Conservation (phyloP, 768 basidiomycete genomes). For the Nevesoporus exiguus region DNA sequence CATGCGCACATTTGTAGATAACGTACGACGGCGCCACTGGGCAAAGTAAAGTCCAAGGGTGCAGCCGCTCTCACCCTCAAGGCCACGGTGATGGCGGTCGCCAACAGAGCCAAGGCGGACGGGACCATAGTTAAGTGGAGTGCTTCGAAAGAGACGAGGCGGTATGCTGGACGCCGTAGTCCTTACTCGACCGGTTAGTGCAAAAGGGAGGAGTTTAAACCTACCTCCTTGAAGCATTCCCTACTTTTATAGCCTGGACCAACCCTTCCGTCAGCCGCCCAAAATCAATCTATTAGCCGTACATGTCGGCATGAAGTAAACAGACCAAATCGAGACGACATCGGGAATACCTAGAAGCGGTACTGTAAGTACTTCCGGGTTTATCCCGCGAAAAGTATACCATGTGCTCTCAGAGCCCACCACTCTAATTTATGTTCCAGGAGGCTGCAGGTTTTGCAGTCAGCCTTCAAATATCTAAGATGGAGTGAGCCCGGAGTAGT, state of each 20-base stretch:
- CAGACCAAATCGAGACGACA: too few relatives aligned
- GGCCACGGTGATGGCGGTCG: constrained; percentile 2
- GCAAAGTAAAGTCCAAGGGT: constrained; percentile 3
- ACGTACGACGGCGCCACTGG: constrained; percentile 26
- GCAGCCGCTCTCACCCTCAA: background rate
- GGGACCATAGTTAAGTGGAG: background rate
- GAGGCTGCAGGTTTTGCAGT: too few relatives aligned
- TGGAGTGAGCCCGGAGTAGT: too few relatives aligned
- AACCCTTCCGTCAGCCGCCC: too few relatives aligned
- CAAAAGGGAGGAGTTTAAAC: background rate
- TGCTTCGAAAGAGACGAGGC: background rate
- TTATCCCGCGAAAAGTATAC: too few relatives aligned
- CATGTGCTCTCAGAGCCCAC: too few relatives aligned
- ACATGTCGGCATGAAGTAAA: too few relatives aligned
- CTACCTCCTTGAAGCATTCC: background rate
- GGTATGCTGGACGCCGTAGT: background rate
- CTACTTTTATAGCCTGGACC: background rate
- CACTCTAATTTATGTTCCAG: too few relatives aligned
- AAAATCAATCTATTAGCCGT: too few relatives aligned
- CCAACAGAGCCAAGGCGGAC: constrained; percentile 2
- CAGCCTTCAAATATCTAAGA: too few relatives aligned
- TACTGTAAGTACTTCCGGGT: too few relatives aligned
- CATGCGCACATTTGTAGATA: background rate
- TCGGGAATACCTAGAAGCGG: too few relatives aligned
- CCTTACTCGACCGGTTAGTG: background rate